Percentiles rank a stretch among this genome's conserved stretches.
These are phyloP conservation scores for Wickerhamiella allomyrinae DNA, from an alignment of 805 yeast species.

Conservation along the genomic window DNA sequence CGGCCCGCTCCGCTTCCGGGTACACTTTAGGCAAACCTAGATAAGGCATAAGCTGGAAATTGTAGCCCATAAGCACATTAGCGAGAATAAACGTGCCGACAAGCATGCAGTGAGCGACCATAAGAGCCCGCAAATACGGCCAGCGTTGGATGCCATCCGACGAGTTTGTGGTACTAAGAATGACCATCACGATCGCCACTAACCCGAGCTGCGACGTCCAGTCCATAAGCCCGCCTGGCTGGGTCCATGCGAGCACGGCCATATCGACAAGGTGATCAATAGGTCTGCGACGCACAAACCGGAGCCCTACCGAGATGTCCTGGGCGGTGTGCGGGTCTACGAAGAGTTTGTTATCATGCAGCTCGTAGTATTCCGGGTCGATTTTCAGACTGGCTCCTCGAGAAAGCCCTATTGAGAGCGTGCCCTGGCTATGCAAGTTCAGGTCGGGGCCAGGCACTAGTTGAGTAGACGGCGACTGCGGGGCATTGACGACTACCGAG, in stretches of 20 bases:
- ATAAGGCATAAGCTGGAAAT: neutral
- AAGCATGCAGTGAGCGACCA: neutral
- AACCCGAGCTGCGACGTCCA: neutral
- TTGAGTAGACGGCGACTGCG: neutral
- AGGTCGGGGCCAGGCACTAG: neutral
- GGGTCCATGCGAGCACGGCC: neutral
- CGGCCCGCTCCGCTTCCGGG: neutral
- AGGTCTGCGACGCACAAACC: neutral
- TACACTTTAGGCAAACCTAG: neutral
- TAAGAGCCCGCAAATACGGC: neutral
- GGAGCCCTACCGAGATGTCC: neutral
- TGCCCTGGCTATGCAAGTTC: neutral
- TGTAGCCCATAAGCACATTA: neutral
- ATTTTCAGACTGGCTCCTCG: neutral
- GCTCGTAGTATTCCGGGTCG: neutral
- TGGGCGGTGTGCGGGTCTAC: neutral
- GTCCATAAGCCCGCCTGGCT: neutral
- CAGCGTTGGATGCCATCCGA: neutral
- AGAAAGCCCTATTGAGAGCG: neutral
- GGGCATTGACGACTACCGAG: neutral
- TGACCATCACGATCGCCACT: neutral
- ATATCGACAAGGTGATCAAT: neutral
- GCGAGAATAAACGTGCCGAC: neutral
- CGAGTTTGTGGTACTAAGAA: neutral
- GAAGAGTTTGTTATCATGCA: neutral